Base-by-base conservation (phyloP, 1,284 basidiomycete species). In the Volvariella surrecta region DNA sequence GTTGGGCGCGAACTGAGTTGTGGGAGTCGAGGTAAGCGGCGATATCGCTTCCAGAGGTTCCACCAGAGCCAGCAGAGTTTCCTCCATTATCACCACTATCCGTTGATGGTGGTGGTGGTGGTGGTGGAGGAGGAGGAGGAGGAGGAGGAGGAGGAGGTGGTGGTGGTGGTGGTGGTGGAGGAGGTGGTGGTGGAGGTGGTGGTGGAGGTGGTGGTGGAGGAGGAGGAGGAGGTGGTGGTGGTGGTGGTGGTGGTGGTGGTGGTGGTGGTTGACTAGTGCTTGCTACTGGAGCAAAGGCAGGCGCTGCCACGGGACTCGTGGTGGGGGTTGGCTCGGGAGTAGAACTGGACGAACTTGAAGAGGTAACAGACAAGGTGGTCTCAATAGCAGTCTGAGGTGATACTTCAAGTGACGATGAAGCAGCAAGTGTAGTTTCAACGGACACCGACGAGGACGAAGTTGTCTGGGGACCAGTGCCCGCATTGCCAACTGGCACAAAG, bases 1-100 rank as follows among this genome's bases (percentile, higher is more conserved):
- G 79, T 47, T 71, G 59, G 1, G 73, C 65, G 30, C 82, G 74
- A 46, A 76, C 54, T 1, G 62, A 57, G 60, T 85, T 86, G 59
- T 86, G 82, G 8, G 63, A 68, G 7, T 58, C 47, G 30, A 85
- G 65, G 50, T 79, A 82, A 3, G 62, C 56, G 39, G 64, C 53
- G 16, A 67, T 62, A 49, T 74, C 69, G 24, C 58, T 57, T 39
- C 46, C 48, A 22, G 58, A 58, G 20, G 60, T 55, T 54, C 43
- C 15, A 16, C 34, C 34, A 7, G 13, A 19, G 39, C 52, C 54
- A 20, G 45, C 47, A 19, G 45, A 40, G 9, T 35, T 35, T 35
- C 18, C n/a, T 15, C 18, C 18, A 16, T 35, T 15, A n/a, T 35
- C 15, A 8, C 34, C 34, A 16, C 15, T 15, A 19, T 35, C 18